Conservation (phyloP, 495 filamentous ascomycete species). For the Podospora fimiseda region DNA sequence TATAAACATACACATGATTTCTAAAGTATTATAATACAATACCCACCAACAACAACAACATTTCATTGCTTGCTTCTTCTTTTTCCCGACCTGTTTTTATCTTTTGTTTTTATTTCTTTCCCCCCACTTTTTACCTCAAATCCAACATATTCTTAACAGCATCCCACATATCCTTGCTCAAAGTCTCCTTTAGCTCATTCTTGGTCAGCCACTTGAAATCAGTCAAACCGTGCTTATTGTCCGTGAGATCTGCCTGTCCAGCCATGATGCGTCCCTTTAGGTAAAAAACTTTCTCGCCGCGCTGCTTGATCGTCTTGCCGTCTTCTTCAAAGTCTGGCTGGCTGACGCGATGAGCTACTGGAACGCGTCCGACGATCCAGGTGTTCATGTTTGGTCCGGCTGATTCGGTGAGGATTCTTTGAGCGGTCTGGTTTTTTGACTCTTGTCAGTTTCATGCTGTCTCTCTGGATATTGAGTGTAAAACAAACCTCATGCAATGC, state of each 20-base stretch:
- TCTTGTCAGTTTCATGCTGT: too few species aligned
- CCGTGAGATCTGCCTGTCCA: slow-evolving; percentile 76
- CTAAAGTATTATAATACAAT: background rate
- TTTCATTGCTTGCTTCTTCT: background rate
- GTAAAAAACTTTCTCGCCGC: slow-evolving; percentile 85
- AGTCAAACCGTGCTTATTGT: slow-evolving; percentile 61
- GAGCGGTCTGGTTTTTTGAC: slow-evolving; percentile 58
- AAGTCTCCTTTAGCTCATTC: slow-evolving; percentile 68
- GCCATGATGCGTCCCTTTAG: slow-evolving; percentile 94
- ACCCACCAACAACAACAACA: background rate
- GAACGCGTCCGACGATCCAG: slow-evolving; percentile 90
- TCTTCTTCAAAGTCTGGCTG: slow-evolving; percentile 35
- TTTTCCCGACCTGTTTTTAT: background rate
- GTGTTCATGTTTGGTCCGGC: slow-evolving; percentile 97
- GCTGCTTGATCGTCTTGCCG: slow-evolving; percentile 23
- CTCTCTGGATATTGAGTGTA: background rate
- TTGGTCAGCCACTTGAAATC: slow-evolving; percentile 92
- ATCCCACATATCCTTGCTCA: slow-evolving; percentile 60
- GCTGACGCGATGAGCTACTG: slow-evolving; percentile 69
- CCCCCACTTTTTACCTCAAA: slow-evolving; percentile 33
- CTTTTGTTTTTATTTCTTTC: background rate
- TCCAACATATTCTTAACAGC: slow-evolving; percentile 74
- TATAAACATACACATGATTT: background rate
- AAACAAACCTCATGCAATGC: slow-evolving; percentile 69
- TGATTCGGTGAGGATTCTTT: slow-evolving; percentile 65